Conservation (phyloP, 208 protist genomes). For the Trypanosoma grayi region DNA sequence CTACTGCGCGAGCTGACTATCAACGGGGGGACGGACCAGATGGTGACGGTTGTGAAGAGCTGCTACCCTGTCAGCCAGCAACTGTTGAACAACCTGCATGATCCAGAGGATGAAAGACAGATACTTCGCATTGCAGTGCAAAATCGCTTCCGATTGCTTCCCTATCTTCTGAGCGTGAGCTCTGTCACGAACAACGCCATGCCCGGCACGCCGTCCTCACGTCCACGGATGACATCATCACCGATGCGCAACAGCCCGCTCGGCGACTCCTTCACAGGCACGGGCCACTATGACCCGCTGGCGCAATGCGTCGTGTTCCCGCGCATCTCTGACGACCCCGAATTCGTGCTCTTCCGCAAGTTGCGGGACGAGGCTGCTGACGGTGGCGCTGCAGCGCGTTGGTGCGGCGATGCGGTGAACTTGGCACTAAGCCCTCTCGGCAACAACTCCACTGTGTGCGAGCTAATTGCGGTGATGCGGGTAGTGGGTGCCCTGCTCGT, state of each 20-base stretch:
- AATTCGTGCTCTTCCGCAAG: conserved; percentile 56
- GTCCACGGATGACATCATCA: conserved; percentile 34
- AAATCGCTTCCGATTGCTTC: conserved; percentile 70
- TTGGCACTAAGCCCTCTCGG: conserved; percentile 39
- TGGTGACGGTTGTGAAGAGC: conserved; percentile 66
- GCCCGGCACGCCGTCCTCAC: conserved; percentile 34
- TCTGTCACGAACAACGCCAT: conserved; percentile 41
- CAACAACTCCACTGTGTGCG: conserved; percentile 44
- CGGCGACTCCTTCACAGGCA: conserved; percentile 48
- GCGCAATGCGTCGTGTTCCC: conserved; percentile 58
- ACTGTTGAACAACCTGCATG: conserved; percentile 35
- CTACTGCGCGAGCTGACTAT: conserved; percentile 66
- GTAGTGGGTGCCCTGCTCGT: conserved; percentile 57
- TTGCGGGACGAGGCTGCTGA: conserved; percentile 26
- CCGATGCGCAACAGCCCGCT: conserved; percentile 56
- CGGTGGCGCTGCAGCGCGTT: conserved; percentile 16
- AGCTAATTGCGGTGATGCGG: conserved; percentile 62
- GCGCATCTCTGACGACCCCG: conserved; percentile 53
- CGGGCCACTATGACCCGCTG: conserved; percentile 64
- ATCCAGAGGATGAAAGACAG: conserved; percentile 33
- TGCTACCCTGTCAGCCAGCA: conserved; percentile 38
- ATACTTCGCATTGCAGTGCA: conserved; percentile 51
- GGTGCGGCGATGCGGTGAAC: conserved; percentile 45
- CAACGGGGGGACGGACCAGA: conserved; percentile 50
- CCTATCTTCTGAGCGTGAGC: conserved; percentile 65